These are phyloP conservation scores for Sphagnurus paluster DNA, from an alignment of 1,284 basidiomycete species.

Conservation along the genomic window DNA sequence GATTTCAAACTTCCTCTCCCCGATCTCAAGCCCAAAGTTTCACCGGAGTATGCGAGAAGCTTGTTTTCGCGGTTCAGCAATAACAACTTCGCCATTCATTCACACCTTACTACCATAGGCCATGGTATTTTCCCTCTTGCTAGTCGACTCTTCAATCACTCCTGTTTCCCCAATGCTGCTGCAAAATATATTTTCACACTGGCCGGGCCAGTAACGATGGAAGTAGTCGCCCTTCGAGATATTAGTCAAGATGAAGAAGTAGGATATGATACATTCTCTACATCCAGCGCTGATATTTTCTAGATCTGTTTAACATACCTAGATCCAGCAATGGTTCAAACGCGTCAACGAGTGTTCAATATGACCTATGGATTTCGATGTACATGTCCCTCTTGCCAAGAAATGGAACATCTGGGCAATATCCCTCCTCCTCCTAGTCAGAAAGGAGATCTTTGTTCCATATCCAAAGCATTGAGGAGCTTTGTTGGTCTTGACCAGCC, in stretches of 20 bases:
- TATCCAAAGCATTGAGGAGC: slow-evolving; percentile 37
- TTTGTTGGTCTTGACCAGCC: slow-evolving; percentile 36
- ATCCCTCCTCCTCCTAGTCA: slow-evolving; percentile 38
- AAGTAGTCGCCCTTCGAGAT: slow-evolving; percentile 59
- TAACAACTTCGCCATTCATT: slow-evolving; percentile 76
- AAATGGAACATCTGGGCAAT: slow-evolving; percentile 34
- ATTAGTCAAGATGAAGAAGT: slow-evolving; percentile 66
- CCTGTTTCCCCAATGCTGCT: slow-evolving; percentile 72
- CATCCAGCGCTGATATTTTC: slow-evolving; percentile 4
- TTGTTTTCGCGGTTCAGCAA: slow-evolving; percentile 67
- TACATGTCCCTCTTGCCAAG: slow-evolving; percentile 54
- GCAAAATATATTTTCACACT: slow-evolving; percentile 52
- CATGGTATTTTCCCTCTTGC: slow-evolving; percentile 74
- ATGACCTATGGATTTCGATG: slow-evolving; percentile 71
- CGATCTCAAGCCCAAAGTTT: slow-evolving; percentile 30
- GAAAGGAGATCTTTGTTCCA: slow-evolving; percentile 24
- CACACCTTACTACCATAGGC: slow-evolving; percentile 62
- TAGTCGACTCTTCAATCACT: slow-evolving; percentile 77
- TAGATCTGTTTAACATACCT: slow-evolving; percentile 74
- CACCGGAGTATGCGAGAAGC: slow-evolving; percentile 26
- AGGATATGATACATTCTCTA: not conserved
- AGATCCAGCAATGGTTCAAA: slow-evolving; percentile 68
- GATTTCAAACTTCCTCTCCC: slow-evolving; percentile 31
- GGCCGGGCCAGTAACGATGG: slow-evolving; percentile 47
- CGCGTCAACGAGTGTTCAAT: slow-evolving; percentile 57